Conservation (phyloP, 257 asterid species). For the Solanum gandarillasii region DNA sequence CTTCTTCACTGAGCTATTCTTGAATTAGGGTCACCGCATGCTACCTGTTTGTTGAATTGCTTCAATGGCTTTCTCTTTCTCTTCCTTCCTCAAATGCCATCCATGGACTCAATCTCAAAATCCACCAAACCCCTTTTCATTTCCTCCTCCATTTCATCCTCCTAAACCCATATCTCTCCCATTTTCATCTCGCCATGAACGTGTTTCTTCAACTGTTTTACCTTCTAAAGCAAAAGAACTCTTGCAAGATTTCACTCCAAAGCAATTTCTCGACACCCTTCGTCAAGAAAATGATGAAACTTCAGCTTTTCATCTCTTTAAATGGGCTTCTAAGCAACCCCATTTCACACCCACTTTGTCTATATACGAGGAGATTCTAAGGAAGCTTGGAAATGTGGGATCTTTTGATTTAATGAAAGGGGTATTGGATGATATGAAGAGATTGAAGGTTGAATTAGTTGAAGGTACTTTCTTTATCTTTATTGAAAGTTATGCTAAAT, state of each 20-base stretch:
- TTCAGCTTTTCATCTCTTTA: constrained; percentile 49
- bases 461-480: constrained; percentile 58
- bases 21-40: constrained; percentile 4
- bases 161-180: constrained; percentile 11
- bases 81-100: constrained; percentile 44
- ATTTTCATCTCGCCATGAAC: constrained; percentile 2
- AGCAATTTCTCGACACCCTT: constrained; percentile 55
- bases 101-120: constrained; percentile 28
- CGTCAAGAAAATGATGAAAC: constrained; percentile 49
- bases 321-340: constrained; percentile 74
- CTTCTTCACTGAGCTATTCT: not conserved
- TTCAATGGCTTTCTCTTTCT: constrained; percentile 55
- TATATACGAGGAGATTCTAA: constrained; percentile 55
- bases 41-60: constrained; percentile 51
- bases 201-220: constrained; percentile 24
- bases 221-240: constrained; percentile 11
- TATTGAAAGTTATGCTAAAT: constrained; percentile 59
- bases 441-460: constrained; percentile 20
- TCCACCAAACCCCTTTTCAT: not conserved
- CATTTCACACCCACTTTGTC: constrained; percentile 47
- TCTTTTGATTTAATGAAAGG: constrained; percentile 42
- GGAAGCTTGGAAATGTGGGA: constrained; percentile 61
- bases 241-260: constrained; percentile 47
- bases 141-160: not conserved
- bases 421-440: constrained; percentile 54